Evolutionary conservation across 306 rosid species (phyloP).

Genomic region (Elaeagnus macrophylla): DNA sequence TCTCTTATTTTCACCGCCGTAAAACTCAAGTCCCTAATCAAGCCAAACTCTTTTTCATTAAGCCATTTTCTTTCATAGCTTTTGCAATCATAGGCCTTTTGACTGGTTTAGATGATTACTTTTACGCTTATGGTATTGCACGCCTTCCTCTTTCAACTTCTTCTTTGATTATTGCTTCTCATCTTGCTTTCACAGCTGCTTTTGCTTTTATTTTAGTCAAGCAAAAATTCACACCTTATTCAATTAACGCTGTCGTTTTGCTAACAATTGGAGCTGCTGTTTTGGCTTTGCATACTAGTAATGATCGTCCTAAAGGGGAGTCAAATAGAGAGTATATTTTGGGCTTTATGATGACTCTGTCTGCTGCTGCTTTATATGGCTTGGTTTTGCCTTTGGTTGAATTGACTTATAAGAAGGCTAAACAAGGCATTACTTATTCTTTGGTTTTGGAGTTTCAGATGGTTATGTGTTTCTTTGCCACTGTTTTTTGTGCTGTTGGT

Average conservation of each 20-base stretch:
- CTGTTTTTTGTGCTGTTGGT: constrained; percentile 55
- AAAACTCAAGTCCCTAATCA: not conserved
- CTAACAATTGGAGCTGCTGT: constrained; percentile 55
- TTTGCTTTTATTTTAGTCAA: constrained; percentile 43
- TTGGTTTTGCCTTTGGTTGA: constrained; percentile 68
- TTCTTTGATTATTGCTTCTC: constrained; percentile 44
- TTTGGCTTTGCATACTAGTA: constrained; percentile 46
- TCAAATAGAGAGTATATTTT: constrained; percentile 33
- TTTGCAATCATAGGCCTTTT: constrained; percentile 38
- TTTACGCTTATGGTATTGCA: constrained; percentile 57
- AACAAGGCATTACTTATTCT: constrained; percentile 46
- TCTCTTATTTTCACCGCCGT: constrained; percentile 36
- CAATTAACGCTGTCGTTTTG: constrained; percentile 49
- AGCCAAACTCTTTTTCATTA: constrained; percentile 28
- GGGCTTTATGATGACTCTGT: constrained; percentile 63
- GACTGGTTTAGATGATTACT: constrained; percentile 54
- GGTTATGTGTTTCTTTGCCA: constrained; percentile 57
- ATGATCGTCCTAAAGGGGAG: constrained; percentile 66
- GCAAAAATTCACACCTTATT: constrained; percentile 56
- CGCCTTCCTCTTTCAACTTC: constrained; percentile 62
- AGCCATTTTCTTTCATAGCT: constrained; percentile 28
- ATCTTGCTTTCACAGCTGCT: constrained; percentile 62
- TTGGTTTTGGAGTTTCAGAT: constrained; percentile 80
- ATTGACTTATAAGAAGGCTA: constrained; percentile 45
- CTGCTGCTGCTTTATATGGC: constrained; percentile 63